Conservation (phyloP, 2,329 filamentous ascomycete species). For the Ophiostoma pallidulum region DNA sequence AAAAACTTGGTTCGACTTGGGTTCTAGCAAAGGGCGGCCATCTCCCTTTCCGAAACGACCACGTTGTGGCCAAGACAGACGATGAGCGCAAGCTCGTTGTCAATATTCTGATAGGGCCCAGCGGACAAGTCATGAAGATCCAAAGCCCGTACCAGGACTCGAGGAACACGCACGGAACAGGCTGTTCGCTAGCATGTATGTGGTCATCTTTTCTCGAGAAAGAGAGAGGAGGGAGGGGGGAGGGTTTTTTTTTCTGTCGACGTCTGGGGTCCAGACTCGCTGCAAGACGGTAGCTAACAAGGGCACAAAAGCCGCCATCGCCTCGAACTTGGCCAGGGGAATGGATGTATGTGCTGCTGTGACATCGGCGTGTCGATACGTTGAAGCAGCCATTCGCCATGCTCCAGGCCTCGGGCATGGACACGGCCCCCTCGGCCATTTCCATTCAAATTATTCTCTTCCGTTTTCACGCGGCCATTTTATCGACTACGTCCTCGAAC, state of each 20-base stretch:
- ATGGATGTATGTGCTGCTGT: conserved; percentile 50
- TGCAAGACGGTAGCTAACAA: too few species aligned
- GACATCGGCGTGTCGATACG: conserved; percentile 58
- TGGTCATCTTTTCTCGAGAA: background rate
- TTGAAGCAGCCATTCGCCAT: conserved; percentile 60
- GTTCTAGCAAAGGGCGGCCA: conserved; percentile 90
- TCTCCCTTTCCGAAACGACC: conserved; percentile 60
- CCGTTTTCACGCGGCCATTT: conserved; percentile 68
- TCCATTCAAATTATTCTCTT: conserved; percentile 59
- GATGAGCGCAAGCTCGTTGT: conserved; percentile 58
- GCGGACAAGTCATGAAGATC: conserved; percentile 46
- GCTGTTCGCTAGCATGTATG: conserved; percentile 83
- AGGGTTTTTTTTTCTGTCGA: conserved; percentile 16
- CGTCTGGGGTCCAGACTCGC: too few species aligned
- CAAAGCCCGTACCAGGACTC: conserved; percentile 63
- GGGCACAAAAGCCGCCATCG: conserved; percentile 63
- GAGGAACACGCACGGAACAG: conserved; percentile 85
- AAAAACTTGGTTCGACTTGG: conserved; percentile 62
- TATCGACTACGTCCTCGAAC: conserved; percentile 69
- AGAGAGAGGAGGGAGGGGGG: too few species aligned
- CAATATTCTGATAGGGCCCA: conserved; percentile 62
- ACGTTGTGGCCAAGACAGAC: conserved; percentile 46
- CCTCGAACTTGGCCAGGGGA: conserved; percentile 59
- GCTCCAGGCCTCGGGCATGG: conserved; percentile 56
- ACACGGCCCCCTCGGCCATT: conserved; percentile 67